A percentile compares a stretch with the other conserved stretches of the same genome.
phyloP scores from a whole-genome alignment of 2,329 filamentous ascomycete genomes.

The Rutstroemia sp. region DNA sequence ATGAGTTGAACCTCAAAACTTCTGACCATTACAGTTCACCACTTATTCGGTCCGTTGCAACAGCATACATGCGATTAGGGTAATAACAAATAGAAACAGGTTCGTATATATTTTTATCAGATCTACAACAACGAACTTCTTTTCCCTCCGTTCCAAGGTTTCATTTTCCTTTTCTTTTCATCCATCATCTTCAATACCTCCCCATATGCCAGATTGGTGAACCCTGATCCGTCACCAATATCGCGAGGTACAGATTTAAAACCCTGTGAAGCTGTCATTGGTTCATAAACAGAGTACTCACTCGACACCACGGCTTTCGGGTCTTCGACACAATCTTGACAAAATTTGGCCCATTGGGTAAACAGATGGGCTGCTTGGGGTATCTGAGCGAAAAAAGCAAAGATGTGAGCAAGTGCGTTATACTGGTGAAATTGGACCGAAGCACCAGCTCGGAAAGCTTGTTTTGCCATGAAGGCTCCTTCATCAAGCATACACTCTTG shows the following conservation, averaged over 20 bases:
- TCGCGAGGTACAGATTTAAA: background rate
- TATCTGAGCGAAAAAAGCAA: background rate
- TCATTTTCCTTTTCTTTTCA: background rate
- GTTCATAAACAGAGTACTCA: background rate
- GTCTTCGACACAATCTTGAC: background rate
- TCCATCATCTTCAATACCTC: background rate
- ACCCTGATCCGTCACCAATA: background rate
- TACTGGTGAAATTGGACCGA: background rate
- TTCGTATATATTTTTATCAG: background rate
- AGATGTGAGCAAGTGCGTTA: background rate
- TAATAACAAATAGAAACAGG: too few species aligned
- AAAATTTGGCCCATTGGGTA: background rate
- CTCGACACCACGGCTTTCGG: background rate
- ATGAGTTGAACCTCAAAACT: too few species aligned
- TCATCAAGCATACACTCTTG: background rate
- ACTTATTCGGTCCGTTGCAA: too few species aligned
- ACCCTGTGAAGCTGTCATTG: background rate
- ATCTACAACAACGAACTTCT: background rate
- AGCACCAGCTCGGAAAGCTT: background rate
- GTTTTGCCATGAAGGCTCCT: background rate
- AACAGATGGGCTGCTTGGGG: background rate
- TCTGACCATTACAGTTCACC: too few species aligned
- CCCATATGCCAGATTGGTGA: background rate
- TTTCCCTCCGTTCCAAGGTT: background rate
- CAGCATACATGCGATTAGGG: too few species aligned